Evolutionary conservation across 2,329 filamentous ascomycete species (phyloP).

Genomic region (Phoma herbarum): DNA sequence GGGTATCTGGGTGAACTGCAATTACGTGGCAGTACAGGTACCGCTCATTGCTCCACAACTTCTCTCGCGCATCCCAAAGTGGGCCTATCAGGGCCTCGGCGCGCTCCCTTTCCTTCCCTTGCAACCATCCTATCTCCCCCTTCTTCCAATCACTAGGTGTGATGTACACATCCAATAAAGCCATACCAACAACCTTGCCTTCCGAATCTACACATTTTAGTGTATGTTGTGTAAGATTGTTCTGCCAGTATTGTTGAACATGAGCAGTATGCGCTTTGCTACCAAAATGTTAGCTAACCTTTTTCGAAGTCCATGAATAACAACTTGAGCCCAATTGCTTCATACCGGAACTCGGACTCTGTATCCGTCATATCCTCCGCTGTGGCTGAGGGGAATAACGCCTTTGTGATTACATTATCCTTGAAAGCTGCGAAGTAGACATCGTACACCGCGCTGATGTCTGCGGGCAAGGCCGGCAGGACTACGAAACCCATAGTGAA

Average conservation of each 20-base stretch:
- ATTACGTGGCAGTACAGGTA: constrained; percentile 53
- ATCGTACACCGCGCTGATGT: constrained; percentile 59
- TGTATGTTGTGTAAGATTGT: constrained; percentile 56
- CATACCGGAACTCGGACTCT: constrained; percentile 36
- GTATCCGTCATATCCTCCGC: constrained; percentile 32
- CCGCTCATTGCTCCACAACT: constrained; percentile 32
- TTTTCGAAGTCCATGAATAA: background rate
- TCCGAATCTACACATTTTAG: constrained; percentile 59
- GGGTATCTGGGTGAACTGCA: constrained; percentile 55
- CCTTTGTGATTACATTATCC: constrained; percentile 53
- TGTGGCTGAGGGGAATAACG: constrained; percentile 53
- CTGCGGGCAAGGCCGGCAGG: constrained; percentile 58
- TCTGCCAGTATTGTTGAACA: constrained; percentile 53
- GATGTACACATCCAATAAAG: constrained; percentile 57
- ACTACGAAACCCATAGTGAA: constrained; percentile 49
- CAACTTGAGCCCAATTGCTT: background rate
- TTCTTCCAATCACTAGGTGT: constrained; percentile 56
- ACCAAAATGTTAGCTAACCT: constrained; percentile 15
- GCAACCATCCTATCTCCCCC: constrained; percentile 58
- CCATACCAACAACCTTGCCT: constrained; percentile 59
- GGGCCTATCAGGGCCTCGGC: constrained; percentile 56
- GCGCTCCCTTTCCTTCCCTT: constrained; percentile 55
- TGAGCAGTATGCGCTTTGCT: constrained; percentile 55
- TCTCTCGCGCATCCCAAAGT: constrained; percentile 42
- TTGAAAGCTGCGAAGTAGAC: constrained; percentile 60